Base-by-base conservation (phyloP, 768 basidiomycete species). In the Suillus lakei region DNA sequence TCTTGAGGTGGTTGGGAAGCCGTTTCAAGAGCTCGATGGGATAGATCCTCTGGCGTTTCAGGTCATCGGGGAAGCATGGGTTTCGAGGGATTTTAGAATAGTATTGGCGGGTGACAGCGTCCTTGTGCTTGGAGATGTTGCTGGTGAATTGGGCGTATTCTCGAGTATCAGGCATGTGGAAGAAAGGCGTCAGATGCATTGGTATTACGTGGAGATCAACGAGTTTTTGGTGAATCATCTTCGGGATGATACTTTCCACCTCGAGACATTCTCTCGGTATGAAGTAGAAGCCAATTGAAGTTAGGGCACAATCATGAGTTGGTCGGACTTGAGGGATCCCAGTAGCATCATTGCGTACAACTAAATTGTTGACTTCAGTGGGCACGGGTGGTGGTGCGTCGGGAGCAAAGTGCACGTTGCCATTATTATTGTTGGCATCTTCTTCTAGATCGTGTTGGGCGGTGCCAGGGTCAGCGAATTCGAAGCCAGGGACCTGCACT, bases 1-100 rank as follows among this genome's bases (percentile, higher is more conserved):
- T 12, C n/a, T 8, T 8, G 13, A 76, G 61, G 5, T 61, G 63
- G 0, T 13, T 13, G 30, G 65, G 74, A 13, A 75, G 30, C 21
- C 18, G 23, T 26, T 63, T n/a, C 18, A 75, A 53, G 28, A 59
- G 15, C 10, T 39, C 28, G 26, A 72, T 60, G 0, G 70, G 26
- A 55, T 66, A 76, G 15, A 56, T 56, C 34, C 54, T 55, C n/a
- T 34, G 55, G n/a, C 34, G 7, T 23, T 2, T 15, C 55, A 23
- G 32, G 34, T 36, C 55, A 15, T 23, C 15, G 13, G n/a, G 34
- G 8, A 36, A 56, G 13, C 34, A 56, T 8, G 34, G 55, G n/a
- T 36, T 38, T 9, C 55, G 13, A 36, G 55, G 55, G 4, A 38
- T 23, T 23, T 36, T 56, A 4, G 32, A 36, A 13, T 56, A 56